phyloP scores from a whole-genome alignment of 306 rosid genomes.

The Fragaria ananassa region DNA sequence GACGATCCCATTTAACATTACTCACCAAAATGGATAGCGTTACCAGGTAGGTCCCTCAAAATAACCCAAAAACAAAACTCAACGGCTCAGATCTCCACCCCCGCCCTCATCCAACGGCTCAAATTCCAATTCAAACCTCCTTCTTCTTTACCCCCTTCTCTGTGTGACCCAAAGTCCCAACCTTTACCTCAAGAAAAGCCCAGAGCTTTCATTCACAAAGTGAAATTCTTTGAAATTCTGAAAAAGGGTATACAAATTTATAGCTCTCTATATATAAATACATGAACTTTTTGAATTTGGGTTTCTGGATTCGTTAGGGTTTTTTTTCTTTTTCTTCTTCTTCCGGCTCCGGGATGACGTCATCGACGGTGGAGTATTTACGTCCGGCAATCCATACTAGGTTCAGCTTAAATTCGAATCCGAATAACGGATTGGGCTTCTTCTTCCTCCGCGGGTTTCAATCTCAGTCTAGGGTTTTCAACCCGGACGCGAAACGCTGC shows the following conservation, averaged over 20 bases:
- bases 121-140: conserved; percentile 18
- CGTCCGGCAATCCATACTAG: conserved; percentile 45
- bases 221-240: not conserved
- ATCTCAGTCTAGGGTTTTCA: conserved; percentile 40
- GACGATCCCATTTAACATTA: too few relatives aligned
- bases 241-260: not conserved
- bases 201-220: conserved; percentile 1
- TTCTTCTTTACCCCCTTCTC: conserved; percentile 17
- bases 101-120: conserved; percentile 51
- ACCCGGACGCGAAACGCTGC: conserved; percentile 31
- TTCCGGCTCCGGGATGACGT: conserved; percentile 32
- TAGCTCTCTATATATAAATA: not conserved
- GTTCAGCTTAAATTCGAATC: conserved; percentile 44
- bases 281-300: conserved; percentile 21
- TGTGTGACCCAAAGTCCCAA: conserved; percentile 7
- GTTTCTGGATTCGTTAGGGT: conserved; percentile 18
- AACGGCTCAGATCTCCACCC: conserved; percentile 38
- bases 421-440: conserved; percentile 36
- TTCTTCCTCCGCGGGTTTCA: conserved; percentile 34
- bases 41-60: too few relatives aligned
- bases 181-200: conserved; percentile 6
- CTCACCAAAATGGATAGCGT: too few relatives aligned
- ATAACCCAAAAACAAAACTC: not conserved
- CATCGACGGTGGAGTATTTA: conserved; percentile 51
- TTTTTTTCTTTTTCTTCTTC: not conserved